Evolutionary conservation across 2,329 filamentous ascomycete genomes (phyloP), one percentile per base, ranked within the genome.

Genomic region (Curvularia lunata): DNA sequence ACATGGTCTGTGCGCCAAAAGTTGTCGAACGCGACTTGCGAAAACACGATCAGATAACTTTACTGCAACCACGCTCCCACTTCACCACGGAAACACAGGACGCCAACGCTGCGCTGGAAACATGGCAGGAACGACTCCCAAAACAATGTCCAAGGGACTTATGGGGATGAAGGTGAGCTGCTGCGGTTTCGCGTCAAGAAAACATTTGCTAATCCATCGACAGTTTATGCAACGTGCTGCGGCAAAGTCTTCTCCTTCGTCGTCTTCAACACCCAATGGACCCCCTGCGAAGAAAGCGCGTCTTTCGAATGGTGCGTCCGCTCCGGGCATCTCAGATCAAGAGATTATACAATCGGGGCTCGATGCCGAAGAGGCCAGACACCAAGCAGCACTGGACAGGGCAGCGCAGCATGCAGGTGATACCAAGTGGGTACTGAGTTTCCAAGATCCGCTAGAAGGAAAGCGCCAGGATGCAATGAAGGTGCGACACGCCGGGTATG

Each of bases 151-250:
- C 62, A 93, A 90, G 58, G 88, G 92, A 66, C 88, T 97, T 47
- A 83, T 96, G 72, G 93, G 91, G 37, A 97, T 97, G 92, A 96
- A 96, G 78, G 85, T 83, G 72, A 34, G 56, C 40, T 48, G 18
- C 28, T 19, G 40, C 30, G 13, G 42, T 23, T 8, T 28, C 16
- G 34, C 34, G 13, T 46, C 13, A 13, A 30, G 42, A 54, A 27
- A 50, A 46, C 43, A 43, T 47, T 43, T 40, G 50, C 61, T 66
- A 37, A 69, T 32, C 52, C 38, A 2, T 30, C 28, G 21, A 55
- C 68, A 87, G 81, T 97, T 97, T 75, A 97, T 97, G 93, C 93
- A 96, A 82, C 86, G 93, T 70, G 90, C 91, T 62, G 89, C 88
- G 48, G 87, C 88, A 48, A 85, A 88, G 23, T 80, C 79, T 5